Base-by-base conservation (phyloP, 2,329 filamentous ascomycete species). In the Fusarium annulatum region DNA sequence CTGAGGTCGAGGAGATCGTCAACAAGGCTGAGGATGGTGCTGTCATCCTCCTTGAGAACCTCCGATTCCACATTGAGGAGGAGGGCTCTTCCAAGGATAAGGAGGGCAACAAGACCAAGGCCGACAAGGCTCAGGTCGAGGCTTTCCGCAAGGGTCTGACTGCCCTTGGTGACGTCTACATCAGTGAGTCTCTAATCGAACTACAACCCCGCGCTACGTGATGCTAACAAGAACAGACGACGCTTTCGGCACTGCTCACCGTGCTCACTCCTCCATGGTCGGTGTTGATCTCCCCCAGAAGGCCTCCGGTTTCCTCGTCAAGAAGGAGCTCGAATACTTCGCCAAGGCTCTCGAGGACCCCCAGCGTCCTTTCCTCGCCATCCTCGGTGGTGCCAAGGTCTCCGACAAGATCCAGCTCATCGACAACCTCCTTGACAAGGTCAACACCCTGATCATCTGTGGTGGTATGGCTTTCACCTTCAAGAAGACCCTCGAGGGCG, bases 241-340 rank as follows among this genome's bases (percentile, higher is more conserved):
- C 81, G 96, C 97, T 72, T 99, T 99, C 83, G 96, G 96, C 84
- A 99, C 96, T 71, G 96, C 96, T 70, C 96, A 99, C 89, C 94
- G 96, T 84, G 96, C 94, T 55, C 96, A 99, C 91, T 98, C 95
- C 85, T 98, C 96, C 84, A 99, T 99, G 96, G 96, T 99, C 80
- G 96, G 96, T 80, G 90, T 98, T 74, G 91, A 98, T 77, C 92
- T 99, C 55, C 95, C 96, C 78, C 94, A 98, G 85, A 98, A 97
- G 89, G 96, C 96, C 15, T 94, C 96, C 64, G 96, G 96, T 73
- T 99, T 98, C 92, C 91, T 99, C 81, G 95, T 99, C 89, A 99
- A 99, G 93, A 99, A 98, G 89, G 96, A 99, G 86, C 93, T 99
- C 73, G 96, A 99, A 83, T 99, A 99, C 92, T 99, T 99, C 82